Percentiles rank a stretch among this genome's conserved stretches.
These are phyloP conservation scores for Mortierella sp. DNA, from an alignment of 371 early-diverging fungal genomes.

Conservation along the genomic window DNA sequence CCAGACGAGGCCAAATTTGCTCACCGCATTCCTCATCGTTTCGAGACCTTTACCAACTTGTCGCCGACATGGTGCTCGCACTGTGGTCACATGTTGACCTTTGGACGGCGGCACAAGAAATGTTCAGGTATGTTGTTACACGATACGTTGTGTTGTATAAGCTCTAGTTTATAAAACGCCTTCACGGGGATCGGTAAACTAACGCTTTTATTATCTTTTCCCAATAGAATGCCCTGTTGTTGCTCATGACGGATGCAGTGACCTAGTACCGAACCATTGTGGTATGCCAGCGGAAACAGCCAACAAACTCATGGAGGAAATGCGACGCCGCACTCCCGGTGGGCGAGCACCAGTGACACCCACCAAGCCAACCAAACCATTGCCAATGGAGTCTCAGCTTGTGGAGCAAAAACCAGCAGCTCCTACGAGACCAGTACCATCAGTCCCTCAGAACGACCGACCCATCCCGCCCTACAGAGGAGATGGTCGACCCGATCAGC, in stretches of 20 bases:
- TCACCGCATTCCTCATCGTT: constrained; percentile 94
- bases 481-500: constrained; percentile 32
- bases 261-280: constrained; percentile 90
- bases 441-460: constrained; percentile 5
- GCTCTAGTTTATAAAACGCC: constrained; percentile 71
- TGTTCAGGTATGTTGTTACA: constrained; percentile 69
- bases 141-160: background rate
- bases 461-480: constrained; percentile 15
- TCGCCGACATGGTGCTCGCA: constrained; percentile 95
- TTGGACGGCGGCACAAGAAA: constrained; percentile 77
- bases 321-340: constrained; percentile 50
- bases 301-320: constrained; percentile 80
- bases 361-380: constrained; percentile 39
- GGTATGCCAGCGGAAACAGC: constrained; percentile 88
- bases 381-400: constrained; percentile 28
- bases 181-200: constrained; percentile 58
- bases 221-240: constrained; percentile 77
- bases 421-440: constrained; percentile 6
- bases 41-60: constrained; percentile 81
- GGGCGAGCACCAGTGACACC: constrained; percentile 22
- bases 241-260: constrained; percentile 87
- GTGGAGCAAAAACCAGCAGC: constrained; percentile 10
- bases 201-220: background rate
- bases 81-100: constrained; percentile 92
- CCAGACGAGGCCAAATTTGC: constrained; percentile 73